Evolutionary conservation across 495 filamentous ascomycete genomes (phyloP), one percentile per base, ranked within the genome.

Genomic region (Aspergillus wentii): DNA sequence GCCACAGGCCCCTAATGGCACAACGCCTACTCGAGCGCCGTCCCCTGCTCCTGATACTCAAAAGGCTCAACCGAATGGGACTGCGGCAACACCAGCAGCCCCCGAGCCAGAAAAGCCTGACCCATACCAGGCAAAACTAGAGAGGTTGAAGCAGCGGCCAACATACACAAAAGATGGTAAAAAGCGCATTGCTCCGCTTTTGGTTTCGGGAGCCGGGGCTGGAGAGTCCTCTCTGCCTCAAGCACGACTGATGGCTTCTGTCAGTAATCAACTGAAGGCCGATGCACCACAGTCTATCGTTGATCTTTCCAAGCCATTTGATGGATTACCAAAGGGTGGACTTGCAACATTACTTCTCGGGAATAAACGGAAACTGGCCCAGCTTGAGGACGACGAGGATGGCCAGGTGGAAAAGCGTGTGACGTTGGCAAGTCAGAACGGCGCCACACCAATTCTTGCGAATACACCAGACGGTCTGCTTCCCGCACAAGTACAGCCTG

Each of bases 151-250:
- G 58, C 80, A 87, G 33, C 82, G 91, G 8, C 87, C 95, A 6
- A 95, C 88, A 13, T 85, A 94, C 33, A 95, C 89, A 1, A 96
- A 97, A 58, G 92, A 99, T 37, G 92, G 92, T 13, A 96, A 89
- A 64, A 99, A 97, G 64, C 78, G 94, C 17, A 88, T 99, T 38
- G 86, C 87, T 3, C 92, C 92, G 5, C 61, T 97, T 49, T 74
- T 99, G 3, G 85, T 99, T 11, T 96, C 92, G 3, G 86, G 83
- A 4, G 73, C 85, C 15, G 86, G 84, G 6, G 82, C 78, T 5
- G 85, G 83, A 11, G 83, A 91, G 46, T 88, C 88, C 1, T 92
- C 88, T 8, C 67, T 95, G n/a, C 90, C 90, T 1, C 85, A 89
- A 42, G 76, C 86, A 8, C 83, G 89, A 37, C 58, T 95, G 19